These are phyloP conservation scores for Scleroderma citrinum DNA, from an alignment of 768 basidiomycete species.

Conservation along the genomic window DNA sequence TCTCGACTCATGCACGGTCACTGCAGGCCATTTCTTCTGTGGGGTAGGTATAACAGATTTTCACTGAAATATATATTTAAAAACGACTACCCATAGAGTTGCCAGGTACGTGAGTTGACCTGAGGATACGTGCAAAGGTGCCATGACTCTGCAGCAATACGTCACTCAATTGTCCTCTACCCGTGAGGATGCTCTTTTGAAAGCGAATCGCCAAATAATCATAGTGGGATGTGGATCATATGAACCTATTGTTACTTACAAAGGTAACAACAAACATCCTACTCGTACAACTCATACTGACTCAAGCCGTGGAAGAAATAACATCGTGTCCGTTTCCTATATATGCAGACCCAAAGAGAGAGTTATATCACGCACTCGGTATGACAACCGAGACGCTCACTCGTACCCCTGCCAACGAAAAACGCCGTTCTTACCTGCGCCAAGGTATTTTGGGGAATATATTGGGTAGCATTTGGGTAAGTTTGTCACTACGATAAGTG, in stretches of 20 bases:
- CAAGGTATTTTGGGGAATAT: conserved; percentile 25
- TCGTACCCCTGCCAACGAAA: conserved; percentile 38
- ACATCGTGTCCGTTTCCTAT: conserved; percentile 43
- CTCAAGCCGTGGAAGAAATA: conserved; percentile 27
- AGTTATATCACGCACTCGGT: conserved; percentile 54
- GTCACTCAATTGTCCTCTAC: conserved; percentile 41
- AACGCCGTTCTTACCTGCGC: conserved; percentile 43
- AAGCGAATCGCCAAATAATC: conserved; percentile 37
- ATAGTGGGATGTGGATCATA: conserved; percentile 60
- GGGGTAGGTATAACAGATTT: conserved; percentile 36
- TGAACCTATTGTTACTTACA: conserved; percentile 43
- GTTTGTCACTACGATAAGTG: conserved; percentile 4
- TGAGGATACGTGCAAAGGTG: background rate
- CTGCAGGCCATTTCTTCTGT: conserved; percentile 59
- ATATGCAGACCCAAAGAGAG: conserved; percentile 60
- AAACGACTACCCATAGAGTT: conserved; percentile 24
- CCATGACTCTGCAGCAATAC: conserved; percentile 35
- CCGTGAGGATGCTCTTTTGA: conserved; percentile 34
- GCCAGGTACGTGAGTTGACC: conserved; percentile 32
- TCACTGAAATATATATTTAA: background rate
- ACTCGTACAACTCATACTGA: background rate
- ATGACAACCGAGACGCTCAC: conserved; percentile 48
- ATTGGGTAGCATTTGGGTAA: conserved; percentile 42
- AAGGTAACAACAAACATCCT: conserved; percentile 26
- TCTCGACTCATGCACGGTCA: background rate